These are phyloP conservation scores for Alnus glutinosa DNA, from an alignment of 306 rosid genomes.

Conservation along the genomic window DNA sequence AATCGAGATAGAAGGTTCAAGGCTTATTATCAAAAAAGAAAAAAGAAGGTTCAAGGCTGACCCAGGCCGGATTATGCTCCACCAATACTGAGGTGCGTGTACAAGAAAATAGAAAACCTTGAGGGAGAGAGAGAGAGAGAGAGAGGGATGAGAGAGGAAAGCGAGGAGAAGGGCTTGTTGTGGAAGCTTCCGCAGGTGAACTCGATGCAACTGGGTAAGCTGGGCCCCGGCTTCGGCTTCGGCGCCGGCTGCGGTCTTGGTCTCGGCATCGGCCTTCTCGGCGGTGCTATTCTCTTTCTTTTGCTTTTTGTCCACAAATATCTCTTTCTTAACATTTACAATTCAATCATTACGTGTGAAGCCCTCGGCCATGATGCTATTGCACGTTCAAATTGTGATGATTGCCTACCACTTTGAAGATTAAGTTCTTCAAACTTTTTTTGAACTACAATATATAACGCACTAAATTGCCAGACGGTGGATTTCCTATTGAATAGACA, in stretches of 20 bases:
- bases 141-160: constrained; percentile 21
- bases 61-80: too few species aligned
- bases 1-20: too few species aligned
- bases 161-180: constrained; percentile 53
- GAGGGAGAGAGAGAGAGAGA: background rate
- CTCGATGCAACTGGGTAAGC: constrained; percentile 55
- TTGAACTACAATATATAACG: background rate
- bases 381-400: background rate
- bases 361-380: background rate
- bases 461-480: background rate
- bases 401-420: background rate
- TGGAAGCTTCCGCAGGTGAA: constrained; percentile 78
- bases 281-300: constrained; percentile 42
- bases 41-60: too few species aligned
- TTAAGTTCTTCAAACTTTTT: background rate
- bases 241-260: constrained; percentile 92
- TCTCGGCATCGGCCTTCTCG: constrained; percentile 81
- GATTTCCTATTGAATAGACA: background rate
- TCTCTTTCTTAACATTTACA: background rate
- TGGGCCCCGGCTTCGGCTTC: constrained; percentile 85
- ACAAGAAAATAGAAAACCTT: background rate
- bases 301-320: background rate
- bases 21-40: too few species aligned
- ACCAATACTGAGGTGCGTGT: too few species aligned
- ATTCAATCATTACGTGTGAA: too few species aligned